phyloP scores from a whole-genome alignment of 1,284 basidiomycete genomes.

The Ustilago xerochloae region DNA sequence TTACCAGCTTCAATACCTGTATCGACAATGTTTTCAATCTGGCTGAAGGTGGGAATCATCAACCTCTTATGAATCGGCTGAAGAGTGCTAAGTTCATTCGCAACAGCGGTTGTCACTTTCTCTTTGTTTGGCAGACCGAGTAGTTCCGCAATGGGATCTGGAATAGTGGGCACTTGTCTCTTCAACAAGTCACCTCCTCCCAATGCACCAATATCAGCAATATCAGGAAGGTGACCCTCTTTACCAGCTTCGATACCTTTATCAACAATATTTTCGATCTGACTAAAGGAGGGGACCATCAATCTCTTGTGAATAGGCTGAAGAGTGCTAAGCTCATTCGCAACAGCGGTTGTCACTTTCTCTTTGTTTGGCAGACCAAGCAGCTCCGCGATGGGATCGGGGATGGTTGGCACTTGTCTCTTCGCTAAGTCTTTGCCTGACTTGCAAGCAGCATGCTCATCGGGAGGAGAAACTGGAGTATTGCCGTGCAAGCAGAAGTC shows the following conservation, averaged over 20 bases:
- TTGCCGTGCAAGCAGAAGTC: constrained; percentile 28
- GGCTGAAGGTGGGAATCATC: background rate
- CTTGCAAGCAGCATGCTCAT: background rate
- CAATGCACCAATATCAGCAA: background rate
- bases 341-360: no score
- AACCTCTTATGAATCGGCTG: no score
- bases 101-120: no score
- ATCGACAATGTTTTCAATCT: background rate
- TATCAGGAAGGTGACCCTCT: background rate
- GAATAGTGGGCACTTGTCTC: background rate
- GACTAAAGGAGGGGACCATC: background rate
- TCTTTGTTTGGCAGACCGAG: no score
- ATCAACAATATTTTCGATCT: constrained; percentile 9
- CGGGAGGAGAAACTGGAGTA: background rate
- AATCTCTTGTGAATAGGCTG: no score
- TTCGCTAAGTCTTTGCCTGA: background rate
- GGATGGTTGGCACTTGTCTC: background rate
- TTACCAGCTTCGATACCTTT: constrained; percentile 3
- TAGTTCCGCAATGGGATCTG: no score
- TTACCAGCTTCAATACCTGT: constrained; percentile 2
- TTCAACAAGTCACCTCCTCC: background rate
- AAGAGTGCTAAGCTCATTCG: no score
- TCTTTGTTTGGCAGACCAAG: no score
- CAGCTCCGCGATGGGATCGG: no score
- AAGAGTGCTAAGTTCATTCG: no score